Percentiles rank a stretch among this genome's conserved stretches.
These are phyloP conservation scores for Alternaria gaisen DNA, from an alignment of 2,329 filamentous ascomycete species.

Conservation along the genomic window DNA sequence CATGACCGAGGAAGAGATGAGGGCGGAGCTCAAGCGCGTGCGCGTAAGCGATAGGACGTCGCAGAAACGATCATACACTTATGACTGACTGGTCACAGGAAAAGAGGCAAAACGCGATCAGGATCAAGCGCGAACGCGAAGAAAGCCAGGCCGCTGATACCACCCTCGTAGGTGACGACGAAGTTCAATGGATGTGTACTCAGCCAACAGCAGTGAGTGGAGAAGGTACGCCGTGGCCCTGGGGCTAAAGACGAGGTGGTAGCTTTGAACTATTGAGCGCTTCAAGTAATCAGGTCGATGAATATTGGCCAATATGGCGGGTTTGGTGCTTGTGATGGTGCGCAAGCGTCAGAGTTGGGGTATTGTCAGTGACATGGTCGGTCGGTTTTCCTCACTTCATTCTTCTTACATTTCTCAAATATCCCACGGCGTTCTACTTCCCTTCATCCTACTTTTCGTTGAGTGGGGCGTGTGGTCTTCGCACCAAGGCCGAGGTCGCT, in stretches of 20 bases:
- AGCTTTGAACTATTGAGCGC: background rate
- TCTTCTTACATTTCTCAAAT: background rate
- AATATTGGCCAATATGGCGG: background rate
- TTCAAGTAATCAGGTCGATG: background rate
- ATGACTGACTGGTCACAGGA: background rate
- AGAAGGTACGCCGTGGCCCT: background rate
- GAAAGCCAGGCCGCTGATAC: background rate
- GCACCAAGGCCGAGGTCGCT: background rate
- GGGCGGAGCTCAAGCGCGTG: background rate
- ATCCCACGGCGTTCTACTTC: accelerated
- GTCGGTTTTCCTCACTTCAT: background rate
- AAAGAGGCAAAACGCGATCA: background rate
- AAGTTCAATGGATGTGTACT: background rate
- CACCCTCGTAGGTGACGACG: background rate
- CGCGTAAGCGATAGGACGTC: background rate
- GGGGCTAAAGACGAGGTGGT: background rate
- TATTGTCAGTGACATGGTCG: background rate
- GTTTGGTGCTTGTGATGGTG: background rate
- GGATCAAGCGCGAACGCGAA: background rate
- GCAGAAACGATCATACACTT: background rate
- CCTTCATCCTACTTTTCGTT: background rate
- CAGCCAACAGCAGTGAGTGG: background rate
- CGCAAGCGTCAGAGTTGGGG: background rate
- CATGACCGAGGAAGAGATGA: background rate
- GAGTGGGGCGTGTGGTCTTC: background rate